Evolutionary conservation across 2,329 filamentous ascomycete genomes (phyloP).

Genomic region (Sporothrix pseudoabietina): DNA sequence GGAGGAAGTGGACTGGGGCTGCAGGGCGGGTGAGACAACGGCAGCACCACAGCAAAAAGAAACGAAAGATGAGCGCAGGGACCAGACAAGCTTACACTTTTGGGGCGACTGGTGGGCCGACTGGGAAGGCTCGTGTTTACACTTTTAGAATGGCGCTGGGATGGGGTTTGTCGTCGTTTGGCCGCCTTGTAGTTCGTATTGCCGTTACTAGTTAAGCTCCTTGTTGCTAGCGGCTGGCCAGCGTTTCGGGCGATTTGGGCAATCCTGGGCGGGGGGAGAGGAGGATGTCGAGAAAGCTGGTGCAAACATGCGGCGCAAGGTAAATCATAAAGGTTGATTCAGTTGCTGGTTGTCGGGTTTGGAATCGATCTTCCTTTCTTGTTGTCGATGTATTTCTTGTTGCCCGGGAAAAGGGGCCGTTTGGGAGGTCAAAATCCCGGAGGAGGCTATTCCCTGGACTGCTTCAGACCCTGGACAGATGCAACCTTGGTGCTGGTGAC

Average conservation of each 20-base stretch:
- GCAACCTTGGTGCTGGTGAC: conserved; percentile 14
- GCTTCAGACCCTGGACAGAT: conserved; percentile 21
- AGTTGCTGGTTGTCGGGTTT: neutral
- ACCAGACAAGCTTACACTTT: neutral
- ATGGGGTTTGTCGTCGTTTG: conserved; percentile 4
- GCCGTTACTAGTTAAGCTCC: conserved; percentile 12
- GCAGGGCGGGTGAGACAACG: neutral
- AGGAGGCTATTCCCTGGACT: conserved; percentile 5
- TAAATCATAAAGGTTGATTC: neutral
- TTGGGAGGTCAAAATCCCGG: neutral
- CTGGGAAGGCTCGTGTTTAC: conserved; percentile 16
- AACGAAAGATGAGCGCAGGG: neutral
- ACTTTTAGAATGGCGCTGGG: conserved; percentile 15
- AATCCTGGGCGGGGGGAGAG: conserved; percentile 1
- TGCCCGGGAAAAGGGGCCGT: conserved; percentile 3
- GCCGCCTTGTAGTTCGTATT: conserved; percentile 4
- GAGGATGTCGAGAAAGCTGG: neutral
- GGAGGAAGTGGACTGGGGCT: neutral
- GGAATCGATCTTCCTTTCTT: neutral
- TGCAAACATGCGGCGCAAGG: neutral
- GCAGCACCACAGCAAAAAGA: neutral
- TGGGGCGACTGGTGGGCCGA: neutral
- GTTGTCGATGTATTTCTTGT: neutral
- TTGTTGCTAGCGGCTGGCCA: conserved; percentile 11
- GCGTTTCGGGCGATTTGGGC: conserved; percentile 1